These are phyloP conservation scores for Parietaria judaica DNA, from an alignment of 306 rosid species.

Conservation along the genomic window DNA sequence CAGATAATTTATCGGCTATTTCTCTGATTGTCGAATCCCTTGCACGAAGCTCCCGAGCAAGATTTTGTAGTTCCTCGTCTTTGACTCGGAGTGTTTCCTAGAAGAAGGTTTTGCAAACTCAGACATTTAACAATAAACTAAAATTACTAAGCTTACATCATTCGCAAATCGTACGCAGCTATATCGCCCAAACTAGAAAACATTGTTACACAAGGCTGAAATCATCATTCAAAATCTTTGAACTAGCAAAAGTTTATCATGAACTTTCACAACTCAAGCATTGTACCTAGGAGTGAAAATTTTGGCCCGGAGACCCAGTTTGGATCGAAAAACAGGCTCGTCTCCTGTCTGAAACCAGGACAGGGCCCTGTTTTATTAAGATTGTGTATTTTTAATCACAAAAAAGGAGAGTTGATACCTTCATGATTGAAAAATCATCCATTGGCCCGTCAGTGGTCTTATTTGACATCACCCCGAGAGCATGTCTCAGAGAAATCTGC, in stretches of 20 bases:
- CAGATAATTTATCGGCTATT: constrained; percentile 84
- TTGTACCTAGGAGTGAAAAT: constrained; percentile 2
- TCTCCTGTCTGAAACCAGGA: too few species aligned
- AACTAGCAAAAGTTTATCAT: not conserved
- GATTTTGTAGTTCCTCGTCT: constrained; percentile 90
- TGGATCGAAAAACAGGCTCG: too few species aligned
- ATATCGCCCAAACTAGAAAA: not conserved
- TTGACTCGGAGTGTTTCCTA: constrained; percentile 91
- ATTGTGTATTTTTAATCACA: not conserved
- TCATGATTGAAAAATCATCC: constrained; percentile 95
- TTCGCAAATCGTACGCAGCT: not conserved
- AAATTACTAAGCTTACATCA: constrained; percentile 8
- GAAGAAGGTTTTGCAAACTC: constrained; percentile 17
- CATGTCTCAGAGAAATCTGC: constrained; percentile 90
- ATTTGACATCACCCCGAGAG: constrained; percentile 74
- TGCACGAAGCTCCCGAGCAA: constrained; percentile 89
- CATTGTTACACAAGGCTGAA: not conserved
- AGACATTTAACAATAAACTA: constrained; percentile 16
- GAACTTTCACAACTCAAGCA: not conserved
- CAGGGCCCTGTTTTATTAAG: too few species aligned
- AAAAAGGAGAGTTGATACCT: constrained; percentile 40
- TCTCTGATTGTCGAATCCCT: constrained; percentile 90
- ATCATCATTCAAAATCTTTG: not conserved
- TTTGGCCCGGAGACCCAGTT: too few species aligned
- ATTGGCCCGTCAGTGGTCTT: constrained; percentile 72